These are phyloP conservation scores for Dactylis glomerata DNA, from an alignment of 176 grass and related monocot species.

Conservation along the genomic window DNA sequence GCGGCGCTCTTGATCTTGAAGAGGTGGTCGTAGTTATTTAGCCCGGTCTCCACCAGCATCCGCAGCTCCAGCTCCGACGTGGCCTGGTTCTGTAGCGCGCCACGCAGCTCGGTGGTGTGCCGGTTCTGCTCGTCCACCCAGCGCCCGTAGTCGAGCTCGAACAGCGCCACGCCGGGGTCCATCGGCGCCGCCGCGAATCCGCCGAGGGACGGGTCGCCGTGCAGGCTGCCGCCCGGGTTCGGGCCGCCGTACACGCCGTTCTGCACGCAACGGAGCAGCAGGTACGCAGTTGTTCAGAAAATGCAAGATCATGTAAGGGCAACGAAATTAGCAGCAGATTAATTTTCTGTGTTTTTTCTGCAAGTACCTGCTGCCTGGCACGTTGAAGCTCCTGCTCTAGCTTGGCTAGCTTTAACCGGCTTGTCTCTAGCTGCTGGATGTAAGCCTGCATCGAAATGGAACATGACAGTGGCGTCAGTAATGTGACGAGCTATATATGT, in stretches of 20 bases:
- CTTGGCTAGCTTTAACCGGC: slow-evolving; percentile 79
- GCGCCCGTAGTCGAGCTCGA: slow-evolving; percentile 77
- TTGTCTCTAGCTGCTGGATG: slow-evolving; percentile 92
- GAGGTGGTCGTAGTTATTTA: slow-evolving; percentile 60
- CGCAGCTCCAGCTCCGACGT: slow-evolving; percentile 64
- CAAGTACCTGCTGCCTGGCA: slow-evolving; percentile 63
- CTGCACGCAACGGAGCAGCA: not conserved
- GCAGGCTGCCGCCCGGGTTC: slow-evolving; percentile 31
- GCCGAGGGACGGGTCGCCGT: not conserved
- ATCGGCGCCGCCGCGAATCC: slow-evolving; percentile 2
- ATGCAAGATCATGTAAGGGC: not conserved
- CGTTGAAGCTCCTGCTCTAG: slow-evolving; percentile 77
- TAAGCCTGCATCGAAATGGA: slow-evolving; percentile 59
- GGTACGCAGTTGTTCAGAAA: not conserved
- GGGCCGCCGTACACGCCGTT: slow-evolving; percentile 30
- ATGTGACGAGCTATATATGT: not conserved
- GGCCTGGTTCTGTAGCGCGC: slow-evolving; percentile 54
- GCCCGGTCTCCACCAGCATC: slow-evolving; percentile 64
- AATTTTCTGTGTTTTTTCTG: not conserved
- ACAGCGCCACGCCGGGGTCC: slow-evolving; percentile 63
- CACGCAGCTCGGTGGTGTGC: slow-evolving; percentile 57
- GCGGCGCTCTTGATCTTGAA: slow-evolving; percentile 74
- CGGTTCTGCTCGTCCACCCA: slow-evolving; percentile 86
- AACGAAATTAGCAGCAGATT: not conserved
- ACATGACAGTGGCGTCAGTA: not conserved